These are phyloP conservation scores for Cyberlindnera nakhonratchasimensis DNA, from an alignment of 805 yeast genomes.

Conservation along the genomic window DNA sequence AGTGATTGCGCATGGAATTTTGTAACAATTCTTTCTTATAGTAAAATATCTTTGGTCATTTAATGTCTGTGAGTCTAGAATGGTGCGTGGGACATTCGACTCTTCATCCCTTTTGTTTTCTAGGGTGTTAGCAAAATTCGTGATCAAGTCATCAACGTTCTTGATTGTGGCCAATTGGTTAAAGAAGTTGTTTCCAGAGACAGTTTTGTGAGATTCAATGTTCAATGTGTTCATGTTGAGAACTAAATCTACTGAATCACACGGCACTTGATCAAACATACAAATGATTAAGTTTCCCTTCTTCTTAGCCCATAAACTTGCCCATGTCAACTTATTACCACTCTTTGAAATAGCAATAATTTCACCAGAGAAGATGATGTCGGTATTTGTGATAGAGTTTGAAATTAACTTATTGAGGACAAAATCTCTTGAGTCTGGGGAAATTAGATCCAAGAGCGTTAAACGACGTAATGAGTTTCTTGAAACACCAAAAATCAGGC, in stretches of 20 bases:
- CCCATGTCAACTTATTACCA: constrained; percentile 69
- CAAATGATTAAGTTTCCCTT: constrained; percentile 69
- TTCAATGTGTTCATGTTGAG: constrained; percentile 29
- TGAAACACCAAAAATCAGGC: constrained; percentile 80
- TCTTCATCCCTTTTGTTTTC: constrained; percentile 14
- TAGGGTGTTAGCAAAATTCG: constrained; percentile 23
- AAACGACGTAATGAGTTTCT: constrained; percentile 56
- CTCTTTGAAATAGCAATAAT: constrained; percentile 74
- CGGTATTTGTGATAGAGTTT: constrained; percentile 30
- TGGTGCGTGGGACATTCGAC: constrained; percentile 21
- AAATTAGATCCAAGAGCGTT: constrained; percentile 71
- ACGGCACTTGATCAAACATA: constrained; percentile 82
- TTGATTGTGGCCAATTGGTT: constrained; percentile 11
- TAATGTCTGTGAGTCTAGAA: constrained; percentile 39
- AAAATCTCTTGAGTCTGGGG: constrained; percentile 70
- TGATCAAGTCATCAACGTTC: constrained; percentile 27
- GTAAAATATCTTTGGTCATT: constrained; percentile 66
- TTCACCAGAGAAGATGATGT: constrained; percentile 75
- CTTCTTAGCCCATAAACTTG: constrained; percentile 87
- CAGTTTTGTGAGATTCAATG: constrained; percentile 23
- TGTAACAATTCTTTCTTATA: constrained; percentile 40
- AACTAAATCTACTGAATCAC: constrained; percentile 59
- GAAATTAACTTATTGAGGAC: constrained; percentile 54
- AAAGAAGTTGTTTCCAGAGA: constrained; percentile 26
- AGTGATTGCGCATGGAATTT: constrained; percentile 72